These are phyloP conservation scores for Acer saccharum DNA, from an alignment of 345 rosid genomes.

Conservation along the genomic window DNA sequence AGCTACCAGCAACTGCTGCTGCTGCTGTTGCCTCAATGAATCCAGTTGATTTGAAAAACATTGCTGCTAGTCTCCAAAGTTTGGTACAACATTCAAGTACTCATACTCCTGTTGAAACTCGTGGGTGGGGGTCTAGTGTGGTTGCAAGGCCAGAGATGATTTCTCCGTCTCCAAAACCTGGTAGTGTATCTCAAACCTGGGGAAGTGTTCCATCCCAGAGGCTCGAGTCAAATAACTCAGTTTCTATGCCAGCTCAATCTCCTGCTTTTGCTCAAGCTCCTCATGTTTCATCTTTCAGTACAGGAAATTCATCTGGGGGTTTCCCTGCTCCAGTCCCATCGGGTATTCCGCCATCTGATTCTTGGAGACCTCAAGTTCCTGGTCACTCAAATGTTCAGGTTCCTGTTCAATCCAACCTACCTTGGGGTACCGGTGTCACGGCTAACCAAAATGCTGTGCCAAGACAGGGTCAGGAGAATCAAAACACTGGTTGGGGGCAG, in stretches of 20 bases:
- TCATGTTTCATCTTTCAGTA: conserved; percentile 40
- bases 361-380: conserved; percentile 61
- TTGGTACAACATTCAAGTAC: conserved; percentile 45
- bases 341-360: conserved; percentile 48
- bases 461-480: conserved; percentile 46
- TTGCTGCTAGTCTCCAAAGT: conserved; percentile 41
- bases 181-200: conserved; percentile 53
- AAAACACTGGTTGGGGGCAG: conserved; percentile 57
- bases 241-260: conserved; percentile 30
- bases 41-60: conserved; percentile 37
- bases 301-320: conserved; percentile 37
- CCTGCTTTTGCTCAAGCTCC: conserved; percentile 43
- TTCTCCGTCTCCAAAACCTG: conserved; percentile 38
- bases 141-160: conserved; percentile 42
- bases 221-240: conserved; percentile 35
- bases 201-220: conserved; percentile 48
- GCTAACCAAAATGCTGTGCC: conserved; percentile 41
- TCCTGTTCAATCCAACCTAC: conserved; percentile 36
- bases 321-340: conserved; percentile 42
- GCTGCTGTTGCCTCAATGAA: conserved; percentile 29
- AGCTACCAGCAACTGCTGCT: conserved; percentile 15
- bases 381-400: conserved; percentile 45
- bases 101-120: conserved; percentile 37
- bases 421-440: conserved; percentile 54
- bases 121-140: conserved; percentile 47